Evolutionary conservation across 164 flowering plant species (phyloP).

Genomic region (Sedum album): DNA sequence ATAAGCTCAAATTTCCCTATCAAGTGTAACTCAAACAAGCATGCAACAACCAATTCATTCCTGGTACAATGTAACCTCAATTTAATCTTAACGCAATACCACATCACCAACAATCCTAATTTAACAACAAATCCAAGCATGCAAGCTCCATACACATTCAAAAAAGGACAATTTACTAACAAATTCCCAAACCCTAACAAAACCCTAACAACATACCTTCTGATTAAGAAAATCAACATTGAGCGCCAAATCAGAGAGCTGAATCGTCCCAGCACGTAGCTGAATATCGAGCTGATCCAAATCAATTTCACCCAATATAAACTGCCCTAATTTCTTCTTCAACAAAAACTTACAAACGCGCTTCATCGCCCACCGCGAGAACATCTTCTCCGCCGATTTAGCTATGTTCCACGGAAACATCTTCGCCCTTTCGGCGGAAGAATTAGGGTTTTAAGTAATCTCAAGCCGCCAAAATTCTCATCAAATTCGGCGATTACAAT

Average conservation of each 20-base stretch:
- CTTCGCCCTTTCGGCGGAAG: not conserved
- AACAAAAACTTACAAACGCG: constrained; percentile 62
- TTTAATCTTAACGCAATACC: not conserved
- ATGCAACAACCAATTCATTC: not conserved
- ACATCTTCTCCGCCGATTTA: constrained; percentile 69
- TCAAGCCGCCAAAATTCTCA: constrained; percentile 1
- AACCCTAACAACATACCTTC: constrained; percentile 40
- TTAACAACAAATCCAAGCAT: not conserved
- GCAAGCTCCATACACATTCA: not conserved
- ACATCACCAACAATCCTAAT: not conserved
- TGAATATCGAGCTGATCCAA: constrained; percentile 87
- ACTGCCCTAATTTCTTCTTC: constrained; percentile 85
- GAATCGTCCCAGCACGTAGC: constrained; percentile 64
- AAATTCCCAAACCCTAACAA: not conserved
- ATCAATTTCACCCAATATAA: constrained; percentile 78
- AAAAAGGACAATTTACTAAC: no score
- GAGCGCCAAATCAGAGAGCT: constrained; percentile 75
- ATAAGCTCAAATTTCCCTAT: not conserved
- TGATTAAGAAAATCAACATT: constrained; percentile 67
- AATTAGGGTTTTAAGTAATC: not conserved
- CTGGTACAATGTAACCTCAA: not conserved
- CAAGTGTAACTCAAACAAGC: not conserved
- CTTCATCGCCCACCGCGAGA: constrained; percentile 72
- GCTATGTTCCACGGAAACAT: constrained; percentile 47
- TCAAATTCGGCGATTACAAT: not conserved